Evolutionary conservation across 1,284 basidiomycete species (phyloP).

Genomic region (Moesziomyces antarcticus): DNA sequence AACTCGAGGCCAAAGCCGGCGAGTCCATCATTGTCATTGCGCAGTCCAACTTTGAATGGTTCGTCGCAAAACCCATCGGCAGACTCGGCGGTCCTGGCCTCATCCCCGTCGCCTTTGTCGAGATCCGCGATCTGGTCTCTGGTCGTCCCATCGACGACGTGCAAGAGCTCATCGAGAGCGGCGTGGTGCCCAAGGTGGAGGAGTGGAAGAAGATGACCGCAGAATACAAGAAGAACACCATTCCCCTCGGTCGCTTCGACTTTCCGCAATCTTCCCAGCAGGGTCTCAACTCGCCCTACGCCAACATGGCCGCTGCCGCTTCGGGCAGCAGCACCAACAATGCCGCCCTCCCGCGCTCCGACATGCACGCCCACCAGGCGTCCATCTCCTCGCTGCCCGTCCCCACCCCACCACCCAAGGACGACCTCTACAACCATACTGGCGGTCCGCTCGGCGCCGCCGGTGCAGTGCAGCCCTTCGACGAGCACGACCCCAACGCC

Average conservation of each 20-base stretch:
- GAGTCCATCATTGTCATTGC: constrained; percentile 81
- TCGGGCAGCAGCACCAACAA: constrained; percentile 30
- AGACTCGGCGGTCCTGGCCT: constrained; percentile 92
- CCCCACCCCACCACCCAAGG: constrained; percentile 47
- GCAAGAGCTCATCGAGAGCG: constrained; percentile 81
- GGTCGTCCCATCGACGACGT: constrained; percentile 74
- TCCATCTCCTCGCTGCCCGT: constrained; percentile 36
- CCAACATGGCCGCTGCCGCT: constrained; percentile 37
- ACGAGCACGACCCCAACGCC: constrained; percentile 11
- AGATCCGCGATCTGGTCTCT: constrained; percentile 90
- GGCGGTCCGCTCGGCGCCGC: constrained; percentile 23
- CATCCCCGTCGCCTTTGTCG: constrained; percentile 95
- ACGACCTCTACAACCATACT: constrained; percentile 32
- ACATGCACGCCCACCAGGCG: constrained; percentile 18
- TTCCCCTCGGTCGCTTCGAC: constrained; percentile 79
- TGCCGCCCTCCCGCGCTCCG: constrained; percentile 8
- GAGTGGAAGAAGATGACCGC: constrained; percentile 98
- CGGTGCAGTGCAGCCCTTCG: constrained; percentile 19
- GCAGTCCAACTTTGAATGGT: constrained; percentile 70
- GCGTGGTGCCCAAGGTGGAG: constrained; percentile 90
- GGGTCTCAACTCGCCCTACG: constrained; percentile 40
- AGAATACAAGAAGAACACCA: constrained; percentile 94
- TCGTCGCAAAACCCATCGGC: constrained; percentile 87
- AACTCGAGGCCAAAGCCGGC: constrained; percentile 91
- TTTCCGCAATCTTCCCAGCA: constrained; percentile 38